Percentiles rank a stretch among this genome's conserved stretches.
Evolutionary conservation across 805 yeast genomes (phyloP).

Genomic region (Debaryomyces tyrocola): DNA sequence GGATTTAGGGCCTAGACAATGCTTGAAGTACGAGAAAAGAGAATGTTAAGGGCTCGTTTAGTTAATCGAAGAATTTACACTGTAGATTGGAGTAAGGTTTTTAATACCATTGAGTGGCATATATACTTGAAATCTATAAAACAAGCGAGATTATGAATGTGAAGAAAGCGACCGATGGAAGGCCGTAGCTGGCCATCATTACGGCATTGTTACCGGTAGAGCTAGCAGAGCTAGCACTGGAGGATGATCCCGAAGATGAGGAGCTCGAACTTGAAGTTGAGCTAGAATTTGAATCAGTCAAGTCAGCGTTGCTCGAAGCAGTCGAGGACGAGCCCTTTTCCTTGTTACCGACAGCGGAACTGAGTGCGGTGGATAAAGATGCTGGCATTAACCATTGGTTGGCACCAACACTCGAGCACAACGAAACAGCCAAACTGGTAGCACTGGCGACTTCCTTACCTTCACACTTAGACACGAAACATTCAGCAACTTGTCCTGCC

Average conservation of each 20-base stretch:
- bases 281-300: background rate
- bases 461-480: conserved; percentile 38
- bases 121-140: too few species aligned
- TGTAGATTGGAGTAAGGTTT: too few species aligned
- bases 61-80: too few species aligned
- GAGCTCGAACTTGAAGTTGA: background rate
- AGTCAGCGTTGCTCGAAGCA: background rate
- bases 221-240: too few species aligned
- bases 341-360: conserved; percentile 20
- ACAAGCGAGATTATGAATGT: too few species aligned
- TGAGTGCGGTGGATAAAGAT: conserved; percentile 30
- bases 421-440: conserved; percentile 41
- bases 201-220: too few species aligned
- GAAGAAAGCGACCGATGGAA: too few species aligned
- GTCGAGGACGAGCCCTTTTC: background rate
- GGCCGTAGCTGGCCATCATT: too few species aligned
- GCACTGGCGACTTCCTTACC: conserved; percentile 38
- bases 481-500: conserved; percentile 43
- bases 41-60: too few species aligned
- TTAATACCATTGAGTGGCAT: too few species aligned
- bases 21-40: too few species aligned
- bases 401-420: conserved; percentile 44
- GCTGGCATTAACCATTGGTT: conserved; percentile 47
- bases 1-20: too few species aligned
- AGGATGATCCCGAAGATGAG: background rate